Evolutionary conservation across 2,329 filamentous ascomycete genomes (phyloP).

Genomic region (Celoporthe dispersa): DNA sequence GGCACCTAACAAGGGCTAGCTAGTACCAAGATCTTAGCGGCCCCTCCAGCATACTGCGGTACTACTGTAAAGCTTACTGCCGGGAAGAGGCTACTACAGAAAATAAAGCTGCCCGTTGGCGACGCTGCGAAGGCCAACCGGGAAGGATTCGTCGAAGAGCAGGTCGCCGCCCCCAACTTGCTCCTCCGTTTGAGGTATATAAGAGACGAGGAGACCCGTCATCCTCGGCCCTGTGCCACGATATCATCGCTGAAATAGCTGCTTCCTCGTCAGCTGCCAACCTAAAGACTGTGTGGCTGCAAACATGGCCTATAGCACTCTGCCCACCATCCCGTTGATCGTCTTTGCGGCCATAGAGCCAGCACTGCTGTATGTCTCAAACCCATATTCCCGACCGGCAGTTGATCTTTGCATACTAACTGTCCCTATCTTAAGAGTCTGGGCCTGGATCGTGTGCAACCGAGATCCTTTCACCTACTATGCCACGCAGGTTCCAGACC

Average conservation of each 20-base stretch:
- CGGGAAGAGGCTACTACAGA: neutral
- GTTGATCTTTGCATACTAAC: neutral
- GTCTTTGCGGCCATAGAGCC: slow-evolving; percentile 21
- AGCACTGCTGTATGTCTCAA: neutral
- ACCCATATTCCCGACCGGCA: neutral
- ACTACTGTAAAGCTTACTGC: neutral
- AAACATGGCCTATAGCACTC: slow-evolving; percentile 17
- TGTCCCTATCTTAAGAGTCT: slow-evolving; percentile 19
- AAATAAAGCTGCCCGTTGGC: neutral
- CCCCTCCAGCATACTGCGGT: neutral
- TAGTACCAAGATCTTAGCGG: neutral
- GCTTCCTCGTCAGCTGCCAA: neutral
- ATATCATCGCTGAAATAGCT: neutral
- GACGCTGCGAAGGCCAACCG: neutral
- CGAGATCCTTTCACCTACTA: slow-evolving; percentile 37
- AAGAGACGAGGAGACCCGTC: neutral
- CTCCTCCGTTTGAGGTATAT: too few species aligned
- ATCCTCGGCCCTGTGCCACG: neutral
- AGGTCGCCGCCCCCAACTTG: too few species aligned
- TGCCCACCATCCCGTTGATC: slow-evolving; percentile 18
- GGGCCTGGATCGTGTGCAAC: slow-evolving; percentile 32
- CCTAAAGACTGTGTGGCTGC: neutral
- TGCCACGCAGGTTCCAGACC: slow-evolving; percentile 34
- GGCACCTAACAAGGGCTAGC: neutral
- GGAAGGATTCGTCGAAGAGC: neutral